phyloP scores from a whole-genome alignment of 2,329 filamentous ascomycete species.

The Colletotrichum lini region DNA sequence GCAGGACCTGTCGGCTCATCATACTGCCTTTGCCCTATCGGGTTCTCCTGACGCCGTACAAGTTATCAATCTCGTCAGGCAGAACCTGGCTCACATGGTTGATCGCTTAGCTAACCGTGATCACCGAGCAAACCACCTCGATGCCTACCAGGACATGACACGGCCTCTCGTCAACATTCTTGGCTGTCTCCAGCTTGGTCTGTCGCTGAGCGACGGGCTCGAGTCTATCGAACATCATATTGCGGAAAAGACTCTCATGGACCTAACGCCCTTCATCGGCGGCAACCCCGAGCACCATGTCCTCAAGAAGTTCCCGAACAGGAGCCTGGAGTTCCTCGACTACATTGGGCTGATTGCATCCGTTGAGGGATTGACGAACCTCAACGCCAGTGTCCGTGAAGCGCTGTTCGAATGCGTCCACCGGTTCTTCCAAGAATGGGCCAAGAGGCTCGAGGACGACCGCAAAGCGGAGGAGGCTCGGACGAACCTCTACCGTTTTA shows the following conservation, averaged over 20 bases:
- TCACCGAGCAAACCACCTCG: conserved; percentile 78
- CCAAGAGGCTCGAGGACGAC: conserved; percentile 80
- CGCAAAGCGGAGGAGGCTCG: conserved; percentile 81
- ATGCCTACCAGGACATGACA: conserved; percentile 88
- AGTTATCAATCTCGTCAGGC: conserved; percentile 65
- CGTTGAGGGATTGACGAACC: conserved; percentile 62
- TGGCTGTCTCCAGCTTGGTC: conserved; percentile 81
- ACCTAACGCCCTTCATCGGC: conserved; percentile 70
- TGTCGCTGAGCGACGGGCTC: conserved; percentile 72
- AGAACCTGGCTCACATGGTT: conserved; percentile 77
- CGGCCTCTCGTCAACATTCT: conserved; percentile 84
- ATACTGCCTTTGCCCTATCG: conserved; percentile 52
- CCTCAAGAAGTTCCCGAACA: conserved; percentile 45
- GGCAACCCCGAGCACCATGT: conserved; percentile 49
- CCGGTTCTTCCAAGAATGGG: conserved; percentile 85
- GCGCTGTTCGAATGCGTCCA: conserved; percentile 78
- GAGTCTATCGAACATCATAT: conserved; percentile 11
- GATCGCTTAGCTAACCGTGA: conserved; percentile 75
- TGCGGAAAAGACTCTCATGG: conserved; percentile 52
- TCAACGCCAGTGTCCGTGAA: conserved; percentile 61
- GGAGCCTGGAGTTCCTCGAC: conserved; percentile 65
- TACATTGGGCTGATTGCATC: conserved; percentile 61
- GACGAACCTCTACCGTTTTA: conserved; percentile 86
- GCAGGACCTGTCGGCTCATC: conserved; percentile 58
- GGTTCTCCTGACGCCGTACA: conserved; percentile 53